Base-by-base conservation (phyloP, 2,329 filamentous ascomycete species). In the Phialophora macrospora region DNA sequence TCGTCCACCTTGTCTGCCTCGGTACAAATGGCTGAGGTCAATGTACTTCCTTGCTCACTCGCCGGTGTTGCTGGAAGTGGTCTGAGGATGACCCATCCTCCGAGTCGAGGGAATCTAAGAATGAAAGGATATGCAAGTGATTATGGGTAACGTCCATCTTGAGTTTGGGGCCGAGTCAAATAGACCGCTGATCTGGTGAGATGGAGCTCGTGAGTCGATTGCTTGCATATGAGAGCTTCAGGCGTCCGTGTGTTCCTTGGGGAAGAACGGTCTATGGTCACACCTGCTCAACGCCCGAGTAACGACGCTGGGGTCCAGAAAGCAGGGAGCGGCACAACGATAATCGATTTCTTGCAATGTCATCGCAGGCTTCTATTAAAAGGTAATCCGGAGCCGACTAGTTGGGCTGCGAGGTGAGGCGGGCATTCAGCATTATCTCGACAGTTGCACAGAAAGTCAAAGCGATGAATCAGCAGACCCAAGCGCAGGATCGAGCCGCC, bases 401-500 rank as follows among this genome's bases (percentile, higher is more conserved):
- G 38, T 44, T n/a, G 38, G 38, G 17, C 17, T 20, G 38, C 38
- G 38, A 17, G 38, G 17, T n/a, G 38, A 44, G 38, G 17, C 38
- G 38, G 38, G 17, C 38, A 44, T n/a, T 7, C 38, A 44, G n/a
- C 38, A 41, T 17, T 1, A 2, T 32, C 26, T 32, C 26, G 7
- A 32, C 17, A 17, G 38, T n/a, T 44, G 14, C 5, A 44, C 38
- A n/a, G 24, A 41, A 22, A 32, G 2, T 52, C 7, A 7, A 34
- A 44, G 49, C 20, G 51, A 46, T 54, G 49, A 55, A 55, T 62
- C 34, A 32, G 49, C 59, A 48, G 49, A 55, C 14, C n/a, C 38
- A 32, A 28, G 20, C 32, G 59, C 34, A 55, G 59, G 59, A 55
- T 55, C 51, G 48, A 44, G 51, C 59, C 34, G 51, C 51, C 22